Evolutionary conservation across 805 yeast species (phyloP).

Genomic region (Lachancea cidri): DNA sequence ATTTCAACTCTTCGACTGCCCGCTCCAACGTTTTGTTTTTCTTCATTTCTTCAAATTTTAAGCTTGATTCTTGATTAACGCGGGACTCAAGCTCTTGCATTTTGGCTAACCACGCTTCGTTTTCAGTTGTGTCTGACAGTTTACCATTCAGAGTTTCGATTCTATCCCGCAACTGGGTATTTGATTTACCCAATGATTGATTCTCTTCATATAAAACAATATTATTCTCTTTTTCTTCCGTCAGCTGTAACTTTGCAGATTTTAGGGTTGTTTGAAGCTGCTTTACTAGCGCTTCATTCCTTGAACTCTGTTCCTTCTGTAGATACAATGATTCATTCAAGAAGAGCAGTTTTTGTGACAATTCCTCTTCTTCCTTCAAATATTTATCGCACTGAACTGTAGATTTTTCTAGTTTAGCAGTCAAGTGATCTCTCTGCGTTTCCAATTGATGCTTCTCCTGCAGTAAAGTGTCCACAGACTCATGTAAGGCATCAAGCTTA

Average conservation of each 20-base stretch:
- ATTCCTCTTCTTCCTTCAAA: slow-evolving; percentile 20
- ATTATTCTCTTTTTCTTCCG: slow-evolving; percentile 45
- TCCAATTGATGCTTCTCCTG: slow-evolving; percentile 59
- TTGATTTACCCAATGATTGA: slow-evolving; percentile 52
- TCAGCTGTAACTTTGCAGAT: slow-evolving; percentile 31
- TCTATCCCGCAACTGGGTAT: slow-evolving; percentile 42
- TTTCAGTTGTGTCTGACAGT: slow-evolving; percentile 46
- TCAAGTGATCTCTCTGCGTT: slow-evolving; percentile 44
- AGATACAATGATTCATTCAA: slow-evolving; percentile 28
- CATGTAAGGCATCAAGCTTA: slow-evolving; percentile 53
- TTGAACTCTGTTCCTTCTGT: slow-evolving; percentile 28
- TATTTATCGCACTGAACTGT: slow-evolving; percentile 15
- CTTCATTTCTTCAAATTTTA: slow-evolving; percentile 49
- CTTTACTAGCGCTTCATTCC: slow-evolving; percentile 36
- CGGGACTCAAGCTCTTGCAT: slow-evolving; percentile 48
- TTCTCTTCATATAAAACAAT: slow-evolving; percentile 62
- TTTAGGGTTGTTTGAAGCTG: slow-evolving; percentile 31
- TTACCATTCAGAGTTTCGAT: slow-evolving; percentile 44
- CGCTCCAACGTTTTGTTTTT: slow-evolving; percentile 46
- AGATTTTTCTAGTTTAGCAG: slow-evolving; percentile 31
- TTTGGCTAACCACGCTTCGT: slow-evolving; percentile 53
- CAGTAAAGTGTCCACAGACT: slow-evolving; percentile 54
- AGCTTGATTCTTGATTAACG: slow-evolving; percentile 42
- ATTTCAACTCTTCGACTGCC: slow-evolving; percentile 47
- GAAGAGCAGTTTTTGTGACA: slow-evolving; percentile 18